phyloP scores from a whole-genome alignment of 108 stramenopile genomes.

The Pelagomonas calceolata region DNA sequence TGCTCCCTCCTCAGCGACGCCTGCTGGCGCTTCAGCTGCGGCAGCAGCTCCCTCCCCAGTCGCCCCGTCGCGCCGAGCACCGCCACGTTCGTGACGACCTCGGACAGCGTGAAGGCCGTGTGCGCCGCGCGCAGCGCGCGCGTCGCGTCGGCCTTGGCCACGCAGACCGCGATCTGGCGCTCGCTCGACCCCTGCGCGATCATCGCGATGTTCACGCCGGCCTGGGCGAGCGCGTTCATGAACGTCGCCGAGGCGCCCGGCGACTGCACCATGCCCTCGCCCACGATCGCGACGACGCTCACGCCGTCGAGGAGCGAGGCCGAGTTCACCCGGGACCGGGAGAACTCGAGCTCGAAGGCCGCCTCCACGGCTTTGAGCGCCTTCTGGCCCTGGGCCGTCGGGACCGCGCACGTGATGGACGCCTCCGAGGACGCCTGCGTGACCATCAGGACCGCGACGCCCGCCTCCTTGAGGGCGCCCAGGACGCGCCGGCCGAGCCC shows the following conservation, averaged over 20 bases:
- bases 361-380: constrained; percentile 59
- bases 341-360: constrained; percentile 54
- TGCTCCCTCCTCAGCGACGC: constrained; percentile 14
- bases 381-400: constrained; percentile 29
- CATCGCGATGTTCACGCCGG: background rate
- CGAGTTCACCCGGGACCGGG: constrained; percentile 46
- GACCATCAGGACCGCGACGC: constrained; percentile 68
- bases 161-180: constrained; percentile 71
- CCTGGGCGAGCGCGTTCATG: background rate
- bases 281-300: background rate
- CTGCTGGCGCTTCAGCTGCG: constrained; percentile 17
- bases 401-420: constrained; percentile 64
- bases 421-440: constrained; percentile 78
- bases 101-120: constrained; percentile 44
- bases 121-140: constrained; percentile 72
- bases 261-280: background rate
- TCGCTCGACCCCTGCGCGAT: constrained; percentile 38
- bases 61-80: constrained; percentile 22
- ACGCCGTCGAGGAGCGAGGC: constrained; percentile 26
- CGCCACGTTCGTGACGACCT: constrained; percentile 18
- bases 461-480: constrained; percentile 61
- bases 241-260: background rate
- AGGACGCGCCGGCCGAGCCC: constrained; percentile 20
- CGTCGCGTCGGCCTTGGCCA: constrained; percentile 44
- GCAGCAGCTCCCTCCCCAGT: constrained; percentile 13